phyloP scores from a whole-genome alignment of 1,284 basidiomycete species.

The Microstroma glucosiphilum region DNA sequence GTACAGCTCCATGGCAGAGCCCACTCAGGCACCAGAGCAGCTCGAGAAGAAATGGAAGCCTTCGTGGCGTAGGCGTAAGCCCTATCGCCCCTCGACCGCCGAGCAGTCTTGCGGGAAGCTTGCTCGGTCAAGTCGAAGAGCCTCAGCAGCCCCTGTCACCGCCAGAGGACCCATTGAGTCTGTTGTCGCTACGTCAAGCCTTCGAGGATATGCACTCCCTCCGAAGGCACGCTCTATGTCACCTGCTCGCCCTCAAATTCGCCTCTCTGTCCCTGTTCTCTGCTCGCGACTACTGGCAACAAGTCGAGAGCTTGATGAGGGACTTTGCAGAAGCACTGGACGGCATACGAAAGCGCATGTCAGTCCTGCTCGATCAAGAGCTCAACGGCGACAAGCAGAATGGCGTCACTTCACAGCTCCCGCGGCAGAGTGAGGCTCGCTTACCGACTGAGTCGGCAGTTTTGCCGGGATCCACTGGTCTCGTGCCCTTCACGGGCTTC shows the following conservation, averaged over 20 bases:
- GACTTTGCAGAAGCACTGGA: neutral
- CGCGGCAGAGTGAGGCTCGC: too few species aligned
- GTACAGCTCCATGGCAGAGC: neutral
- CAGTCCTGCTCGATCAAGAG: constrained; percentile 6
- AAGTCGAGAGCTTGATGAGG: constrained; percentile 10
- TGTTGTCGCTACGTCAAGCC: constrained; percentile 29
- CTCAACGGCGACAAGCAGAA: neutral
- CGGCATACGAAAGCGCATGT: constrained; percentile 14
- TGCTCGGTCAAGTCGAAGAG: neutral
- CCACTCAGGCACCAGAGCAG: neutral
- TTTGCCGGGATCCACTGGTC: constrained; percentile 3
- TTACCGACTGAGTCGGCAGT: too few species aligned
- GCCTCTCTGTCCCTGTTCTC: constrained; percentile 12
- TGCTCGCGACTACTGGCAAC: constrained; percentile 12
- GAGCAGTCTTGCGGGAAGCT: too few species aligned
- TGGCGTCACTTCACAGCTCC: too few species aligned
- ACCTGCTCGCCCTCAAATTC: constrained; percentile 29
- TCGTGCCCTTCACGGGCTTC: constrained; percentile 18
- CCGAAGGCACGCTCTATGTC: constrained; percentile 26
- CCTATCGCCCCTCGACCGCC: neutral
- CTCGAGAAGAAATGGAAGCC: neutral
- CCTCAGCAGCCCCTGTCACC: neutral
- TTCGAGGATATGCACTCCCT: constrained; percentile 41
- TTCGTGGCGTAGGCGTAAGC: neutral
- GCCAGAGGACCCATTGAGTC: constrained; percentile 13